Conservation (phyloP, 108 stramenopile genomes). For the Asterionellopsis glacialis region DNA sequence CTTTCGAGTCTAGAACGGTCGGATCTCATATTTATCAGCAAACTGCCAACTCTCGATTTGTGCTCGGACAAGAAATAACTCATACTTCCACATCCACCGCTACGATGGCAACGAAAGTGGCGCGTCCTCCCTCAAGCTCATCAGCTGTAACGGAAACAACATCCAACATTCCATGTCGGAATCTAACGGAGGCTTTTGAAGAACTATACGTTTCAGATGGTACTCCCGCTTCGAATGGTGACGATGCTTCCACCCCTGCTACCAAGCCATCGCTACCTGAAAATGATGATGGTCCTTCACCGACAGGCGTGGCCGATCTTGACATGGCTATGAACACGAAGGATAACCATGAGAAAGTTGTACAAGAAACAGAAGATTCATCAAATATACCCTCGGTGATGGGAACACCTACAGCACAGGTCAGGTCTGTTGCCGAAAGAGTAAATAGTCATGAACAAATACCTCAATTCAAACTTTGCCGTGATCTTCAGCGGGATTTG, state of each 20-base stretch:
- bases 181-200: constrained; percentile 54
- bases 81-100: no score
- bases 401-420: not conserved
- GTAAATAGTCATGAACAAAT: not conserved
- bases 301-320: constrained; percentile 34
- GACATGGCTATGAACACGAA: not conserved
- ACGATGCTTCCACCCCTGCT: constrained; percentile 1
- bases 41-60: no score
- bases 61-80: no score
- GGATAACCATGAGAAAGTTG: not conserved
- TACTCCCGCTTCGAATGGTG: not conserved
- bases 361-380: not conserved
- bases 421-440: not conserved
- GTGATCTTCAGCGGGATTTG: constrained; percentile 49
- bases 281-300: constrained; percentile 11
- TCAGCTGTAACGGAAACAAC: not conserved
- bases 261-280: not conserved
- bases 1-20: no score
- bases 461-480: constrained; percentile 52
- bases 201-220: constrained; percentile 22
- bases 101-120: no score
- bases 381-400: no score
- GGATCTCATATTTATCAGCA: no score
- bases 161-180: constrained; percentile 39
- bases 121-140: no score